Conservation (phyloP, 768 basidiomycete species). For the Mycena crocata region DNA sequence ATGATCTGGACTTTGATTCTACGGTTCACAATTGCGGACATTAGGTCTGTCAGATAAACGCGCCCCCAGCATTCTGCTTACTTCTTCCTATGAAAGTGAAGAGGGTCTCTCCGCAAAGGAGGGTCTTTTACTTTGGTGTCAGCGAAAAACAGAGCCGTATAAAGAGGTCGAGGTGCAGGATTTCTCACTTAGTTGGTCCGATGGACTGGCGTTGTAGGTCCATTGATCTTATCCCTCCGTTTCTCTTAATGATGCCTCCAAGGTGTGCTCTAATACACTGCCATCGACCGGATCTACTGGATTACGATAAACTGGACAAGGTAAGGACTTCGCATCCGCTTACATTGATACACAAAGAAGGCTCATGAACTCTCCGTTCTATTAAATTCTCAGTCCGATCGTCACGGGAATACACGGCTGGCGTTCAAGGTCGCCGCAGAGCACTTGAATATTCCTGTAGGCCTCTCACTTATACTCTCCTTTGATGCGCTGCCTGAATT, state of each 20-base stretch:
- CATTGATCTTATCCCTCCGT: conserved; percentile 15
- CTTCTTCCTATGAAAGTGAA: conserved; percentile 66
- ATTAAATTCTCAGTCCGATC: conserved; percentile 65
- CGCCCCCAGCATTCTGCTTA: conserved; percentile 14
- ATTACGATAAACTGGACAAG: conserved; percentile 90
- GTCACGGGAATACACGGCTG: conserved; percentile 84
- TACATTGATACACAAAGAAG: no score
- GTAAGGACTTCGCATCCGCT: conserved; percentile 51
- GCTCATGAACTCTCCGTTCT: conserved; percentile 1
- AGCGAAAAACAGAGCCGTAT: conserved; percentile 93
- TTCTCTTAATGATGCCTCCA: conserved; percentile 18
- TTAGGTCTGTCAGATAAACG: conserved; percentile 73
- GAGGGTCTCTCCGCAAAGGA: conserved; percentile 99
- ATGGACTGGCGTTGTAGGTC: conserved; percentile 92
- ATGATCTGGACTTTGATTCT: conserved; percentile 99
- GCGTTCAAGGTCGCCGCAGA: conserved; percentile 92
- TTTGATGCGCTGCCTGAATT: conserved; percentile 14
- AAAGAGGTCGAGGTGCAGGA: conserved; percentile 93
- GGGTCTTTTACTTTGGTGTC: conserved; percentile 97
- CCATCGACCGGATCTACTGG: conserved; percentile 94
- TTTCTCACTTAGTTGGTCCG: conserved; percentile 93
- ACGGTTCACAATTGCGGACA: conserved; percentile 97
- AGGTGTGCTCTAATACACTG: conserved; percentile 98
- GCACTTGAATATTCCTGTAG: conserved; percentile 90
- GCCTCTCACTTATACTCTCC: conserved; percentile 38